Base-by-base conservation (phyloP, 2,329 filamentous ascomycete species). In the Penicillium sp. region DNA sequence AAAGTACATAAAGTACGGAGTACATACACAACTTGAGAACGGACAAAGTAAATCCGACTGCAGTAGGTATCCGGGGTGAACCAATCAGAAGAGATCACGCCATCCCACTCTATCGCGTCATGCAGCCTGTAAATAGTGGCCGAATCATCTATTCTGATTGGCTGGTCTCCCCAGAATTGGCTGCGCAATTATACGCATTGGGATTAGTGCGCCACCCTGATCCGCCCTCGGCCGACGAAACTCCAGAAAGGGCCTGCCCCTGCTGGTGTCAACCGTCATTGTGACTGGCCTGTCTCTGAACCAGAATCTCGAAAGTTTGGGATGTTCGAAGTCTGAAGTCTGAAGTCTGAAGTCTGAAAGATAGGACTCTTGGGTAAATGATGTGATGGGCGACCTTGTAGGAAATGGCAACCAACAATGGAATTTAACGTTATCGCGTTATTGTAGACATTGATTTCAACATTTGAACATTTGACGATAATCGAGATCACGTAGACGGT, bases 121-220 rank as follows among this genome's bases (percentile, higher is more conserved):
- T 73, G 70, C 68, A 70, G 41, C 50, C 61, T 68, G 66, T 56
- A 63, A 67, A 68, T 71, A 70, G 70, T 70, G 65, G 62, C 50
- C 54, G 45, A 54, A 57, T 53, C n/a, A n/a, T 53, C 38, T 9
- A 10, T 35, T 17, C 9, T 67, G 48, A 70, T 71, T 71, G 67
- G 67, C 8, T 19, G n/a, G 23, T 54, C 37, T 8, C 58, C 57
- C 57, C 60, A 63, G 57, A 67, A 63, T 69, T 62, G 56, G 53
- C 63, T 67, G 67, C 63, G 62, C 66, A 64, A 61, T 56, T 54
- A 37, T 50, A 62, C 65, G 59, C 57, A 62, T 65, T 31, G 19
- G 64, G 71, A 48, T 35, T 73, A 70, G 70, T n/a, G 59, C 58
- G 66, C 67, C 67, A 68, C 65, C 60, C 57, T 63, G 65, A 66